These are phyloP conservation scores for Thelonectria olida DNA, from an alignment of 2,329 filamentous ascomycete genomes.

Conservation along the genomic window DNA sequence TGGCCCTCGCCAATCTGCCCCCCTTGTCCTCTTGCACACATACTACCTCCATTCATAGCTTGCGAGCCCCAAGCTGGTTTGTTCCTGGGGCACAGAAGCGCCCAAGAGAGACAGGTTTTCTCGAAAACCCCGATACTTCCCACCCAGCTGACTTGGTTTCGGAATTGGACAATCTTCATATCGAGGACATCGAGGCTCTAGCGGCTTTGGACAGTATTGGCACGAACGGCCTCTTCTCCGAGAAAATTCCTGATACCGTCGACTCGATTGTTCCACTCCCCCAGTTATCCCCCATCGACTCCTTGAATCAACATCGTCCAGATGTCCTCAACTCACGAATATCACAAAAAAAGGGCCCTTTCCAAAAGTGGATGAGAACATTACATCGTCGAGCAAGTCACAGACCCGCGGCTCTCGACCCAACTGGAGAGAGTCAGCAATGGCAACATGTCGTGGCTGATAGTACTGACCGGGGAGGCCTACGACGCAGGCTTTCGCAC, in stretches of 20 bases:
- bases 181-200: constrained; percentile 46
- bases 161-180: constrained; percentile 31
- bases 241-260: not conserved
- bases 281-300: constrained; percentile 41
- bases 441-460: constrained; percentile 19
- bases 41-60: constrained; percentile 49
- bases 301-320: constrained; percentile 18
- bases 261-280: constrained; percentile 28
- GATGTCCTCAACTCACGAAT: constrained; percentile 19
- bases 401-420: constrained; percentile 34
- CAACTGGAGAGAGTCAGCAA: not conserved
- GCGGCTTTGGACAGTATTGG: constrained; percentile 52
- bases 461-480: constrained; percentile 6
- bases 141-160: constrained; percentile 46
- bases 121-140: constrained; percentile 21
- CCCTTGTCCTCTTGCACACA: constrained; percentile 45
- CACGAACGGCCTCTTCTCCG: constrained; percentile 7
- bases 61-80: constrained; percentile 50
- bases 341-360: constrained; percentile 54
- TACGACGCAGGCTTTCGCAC: constrained; percentile 43
- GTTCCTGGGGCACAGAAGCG: constrained; percentile 30
- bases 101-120: constrained; percentile 1
- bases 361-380: constrained; percentile 78
- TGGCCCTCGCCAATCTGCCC: constrained; percentile 46
- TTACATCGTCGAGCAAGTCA: constrained; percentile 67